Base-by-base conservation (phyloP, 345 rosid genomes). In the Populus nigra region DNA sequence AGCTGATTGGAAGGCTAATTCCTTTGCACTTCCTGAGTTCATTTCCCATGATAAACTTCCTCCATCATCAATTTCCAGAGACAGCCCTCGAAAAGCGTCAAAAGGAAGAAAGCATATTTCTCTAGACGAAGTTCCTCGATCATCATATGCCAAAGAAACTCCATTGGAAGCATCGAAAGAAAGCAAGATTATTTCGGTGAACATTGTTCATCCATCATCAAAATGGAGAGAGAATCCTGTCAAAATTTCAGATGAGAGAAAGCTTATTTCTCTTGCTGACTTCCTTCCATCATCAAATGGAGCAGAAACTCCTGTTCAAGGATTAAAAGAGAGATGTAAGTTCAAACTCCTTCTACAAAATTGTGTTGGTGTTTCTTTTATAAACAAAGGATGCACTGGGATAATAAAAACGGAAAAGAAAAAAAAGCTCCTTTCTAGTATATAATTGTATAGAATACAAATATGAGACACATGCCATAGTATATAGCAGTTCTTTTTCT, bases 271-370 rank as follows among this genome's bases (percentile, higher is more conserved):
- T 33, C 39, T 71, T 69, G 87, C 77, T 80, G 75, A 84, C 33
- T 61, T 74, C 29, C 70, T 62, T 72, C 75, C 79, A 71, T 73
- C 83, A 63, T 39, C 68, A 43, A 69, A 76, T 20, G 29, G 80
- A 49, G 62, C 72, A 36, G 79, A 83, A 71, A 29, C 79, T 69
- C 50, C 78, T 72, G 83, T 78, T 80, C 88, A 84, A 83, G 83
- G 62, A 78, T 73, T 80, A 76, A 80, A 78, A 65, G 87, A 82
- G 72, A 84, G 50, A 72, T 61, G 99, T 93, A 89, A 88, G 94
- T 83, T 25, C 47, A 10, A 17, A 49, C 36, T 35, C 22, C 20
- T 69, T 11, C 35, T 45, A 15, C 5, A 8, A 23, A 57, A 23
- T 10, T 43, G 9, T 57, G 20, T 33, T 35, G 20, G 8, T 31